Evolutionary conservation across 148 eudicot genomes (phyloP).

Genomic region (Bassia scoparia): DNA sequence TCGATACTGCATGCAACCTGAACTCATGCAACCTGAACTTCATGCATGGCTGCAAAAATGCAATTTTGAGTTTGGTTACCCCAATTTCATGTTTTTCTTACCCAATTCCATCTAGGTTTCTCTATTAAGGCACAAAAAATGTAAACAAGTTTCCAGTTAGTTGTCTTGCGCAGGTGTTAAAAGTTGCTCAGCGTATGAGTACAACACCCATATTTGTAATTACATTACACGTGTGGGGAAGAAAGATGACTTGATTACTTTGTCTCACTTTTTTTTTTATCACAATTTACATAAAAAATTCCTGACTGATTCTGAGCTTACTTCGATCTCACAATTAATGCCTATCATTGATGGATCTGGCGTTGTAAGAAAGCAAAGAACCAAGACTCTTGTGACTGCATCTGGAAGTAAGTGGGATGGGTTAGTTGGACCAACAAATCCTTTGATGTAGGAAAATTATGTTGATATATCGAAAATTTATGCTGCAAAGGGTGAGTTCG

Average conservation of each 20-base stretch:
- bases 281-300: slow-evolving; percentile 25
- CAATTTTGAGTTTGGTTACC: slow-evolving; percentile 28
- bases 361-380: slow-evolving; percentile 1
- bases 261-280: slow-evolving; percentile 38
- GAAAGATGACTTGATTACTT: neutral
- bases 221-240: slow-evolving; percentile 10
- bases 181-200: slow-evolving; percentile 24
- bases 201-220: neutral
- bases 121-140: neutral
- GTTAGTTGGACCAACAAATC: slow-evolving; percentile 29
- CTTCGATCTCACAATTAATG: slow-evolving; percentile 12
- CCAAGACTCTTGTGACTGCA: slow-evolving; percentile 28
- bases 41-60: slow-evolving; percentile 43
- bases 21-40: slow-evolving; percentile 4
- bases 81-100: slow-evolving; percentile 26
- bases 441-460: neutral
- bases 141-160: slow-evolving; percentile 22
- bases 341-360: slow-evolving; percentile 34
- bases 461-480: slow-evolving; percentile 36
- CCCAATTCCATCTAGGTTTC: slow-evolving; percentile 21
- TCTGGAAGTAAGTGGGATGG: slow-evolving; percentile 35
- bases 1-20: neutral
- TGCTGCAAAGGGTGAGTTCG: slow-evolving; percentile 25
- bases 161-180: slow-evolving; percentile 6
- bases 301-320: slow-evolving; percentile 11